Conservation (phyloP, 108 stramenopile genomes). For the Mediolabrus comicus region DNA sequence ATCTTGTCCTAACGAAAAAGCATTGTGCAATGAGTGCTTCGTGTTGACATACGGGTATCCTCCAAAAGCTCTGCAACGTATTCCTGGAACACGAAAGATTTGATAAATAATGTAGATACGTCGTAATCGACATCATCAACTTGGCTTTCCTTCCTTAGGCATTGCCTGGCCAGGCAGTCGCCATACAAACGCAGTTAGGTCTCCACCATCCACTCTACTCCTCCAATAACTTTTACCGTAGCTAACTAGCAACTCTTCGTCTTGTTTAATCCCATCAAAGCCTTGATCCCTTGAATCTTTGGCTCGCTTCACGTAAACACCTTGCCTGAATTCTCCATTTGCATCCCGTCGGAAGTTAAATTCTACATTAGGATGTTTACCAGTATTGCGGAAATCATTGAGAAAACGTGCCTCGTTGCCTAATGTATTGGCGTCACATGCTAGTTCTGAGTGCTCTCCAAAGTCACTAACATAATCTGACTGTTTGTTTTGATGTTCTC, state of each 20-base stretch:
- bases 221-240: constrained; percentile 43
- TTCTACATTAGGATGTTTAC: constrained; percentile 21
- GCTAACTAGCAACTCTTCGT: constrained; percentile 39
- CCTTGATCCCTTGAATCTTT: constrained; percentile 21
- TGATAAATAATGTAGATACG: not conserved
- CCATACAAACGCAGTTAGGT: constrained; percentile 39
- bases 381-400: constrained; percentile 43
- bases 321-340: constrained; percentile 37
- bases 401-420: constrained; percentile 46
- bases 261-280: constrained; percentile 28
- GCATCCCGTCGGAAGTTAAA: constrained; percentile 30
- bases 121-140: not conserved
- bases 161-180: constrained; percentile 30
- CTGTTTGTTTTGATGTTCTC: constrained; percentile 31
- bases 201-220: constrained; percentile 13
- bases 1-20: constrained; percentile 21
- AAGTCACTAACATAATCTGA: constrained; percentile 39
- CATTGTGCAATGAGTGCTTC: constrained; percentile 40
- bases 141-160: constrained; percentile 1
- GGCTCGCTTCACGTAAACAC: constrained; percentile 29
- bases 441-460: constrained; percentile 25
- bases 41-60: constrained; percentile 7
- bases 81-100: constrained; percentile 27
- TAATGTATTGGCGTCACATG: constrained; percentile 28
- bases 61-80: constrained; percentile 8